Percentiles rank a stretch among this genome's conserved stretches.
These are phyloP conservation scores for Purshia tridentata DNA, from an alignment of 306 rosid species.

Conservation along the genomic window DNA sequence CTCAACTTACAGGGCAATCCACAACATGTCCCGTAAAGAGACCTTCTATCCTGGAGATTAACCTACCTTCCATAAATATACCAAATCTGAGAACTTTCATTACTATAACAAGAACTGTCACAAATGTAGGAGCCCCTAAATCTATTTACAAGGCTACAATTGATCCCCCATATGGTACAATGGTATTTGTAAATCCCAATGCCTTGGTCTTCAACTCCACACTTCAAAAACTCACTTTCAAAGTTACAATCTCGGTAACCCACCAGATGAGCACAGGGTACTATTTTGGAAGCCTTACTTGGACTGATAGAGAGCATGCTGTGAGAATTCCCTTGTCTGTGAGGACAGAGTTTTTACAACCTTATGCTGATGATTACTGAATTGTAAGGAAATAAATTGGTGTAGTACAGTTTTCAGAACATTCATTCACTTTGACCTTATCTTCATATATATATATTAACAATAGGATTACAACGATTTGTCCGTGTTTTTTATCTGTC, in stretches of 20 bases:
- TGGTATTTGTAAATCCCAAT: conserved; percentile 35
- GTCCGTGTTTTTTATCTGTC: too few species aligned
- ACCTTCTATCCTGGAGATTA: conserved; percentile 40
- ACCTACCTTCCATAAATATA: conserved; percentile 50
- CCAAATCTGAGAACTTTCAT: conserved; percentile 34
- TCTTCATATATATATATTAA: too few species aligned
- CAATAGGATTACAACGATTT: too few species aligned
- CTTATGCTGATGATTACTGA: conserved; percentile 13
- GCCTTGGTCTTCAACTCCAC: conserved; percentile 40
- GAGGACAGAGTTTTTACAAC: conserved; percentile 34
- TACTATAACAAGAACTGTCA: conserved; percentile 43
- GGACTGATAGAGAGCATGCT: conserved; percentile 44
- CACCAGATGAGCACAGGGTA: conserved; percentile 33
- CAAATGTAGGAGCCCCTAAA: conserved; percentile 36
- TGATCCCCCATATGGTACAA: conserved; percentile 39
- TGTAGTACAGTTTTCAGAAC: too few species aligned
- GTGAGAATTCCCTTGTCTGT: conserved; percentile 53
- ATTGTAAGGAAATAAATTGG: not conserved
- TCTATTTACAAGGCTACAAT: conserved; percentile 34
- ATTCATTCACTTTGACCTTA: too few species aligned
- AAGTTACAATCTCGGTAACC: conserved; percentile 22
- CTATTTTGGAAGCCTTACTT: conserved; percentile 49
- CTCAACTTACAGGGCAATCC: conserved; percentile 23
- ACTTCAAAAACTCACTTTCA: conserved; percentile 32
- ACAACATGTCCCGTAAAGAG: conserved; percentile 35